Evolutionary conservation across 2,329 filamentous ascomycete species (phyloP).

Genomic region (Trichoderma lentiforme): DNA sequence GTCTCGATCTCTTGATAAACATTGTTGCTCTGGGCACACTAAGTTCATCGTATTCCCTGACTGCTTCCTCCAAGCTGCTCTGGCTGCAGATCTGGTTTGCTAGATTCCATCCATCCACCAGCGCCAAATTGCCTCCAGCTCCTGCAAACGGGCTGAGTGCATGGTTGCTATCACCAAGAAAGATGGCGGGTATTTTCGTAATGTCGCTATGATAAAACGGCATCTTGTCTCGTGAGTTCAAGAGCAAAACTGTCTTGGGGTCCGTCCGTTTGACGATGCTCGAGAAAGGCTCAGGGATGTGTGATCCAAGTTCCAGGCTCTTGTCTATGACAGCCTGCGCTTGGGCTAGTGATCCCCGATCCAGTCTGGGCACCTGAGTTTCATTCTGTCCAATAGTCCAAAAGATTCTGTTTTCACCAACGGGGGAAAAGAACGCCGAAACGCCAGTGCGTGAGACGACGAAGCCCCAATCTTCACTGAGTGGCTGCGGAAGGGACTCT

Average conservation of each 20-base stretch:
- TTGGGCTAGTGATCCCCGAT: neutral
- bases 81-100: conserved; percentile 37
- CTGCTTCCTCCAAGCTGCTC: conserved; percentile 26
- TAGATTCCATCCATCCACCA: conserved; percentile 48
- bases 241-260: conserved; percentile 32
- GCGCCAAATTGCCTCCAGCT: conserved; percentile 46
- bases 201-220: conserved; percentile 40
- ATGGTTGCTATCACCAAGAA: conserved; percentile 50
- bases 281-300: conserved; percentile 39
- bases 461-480: conserved; percentile 40
- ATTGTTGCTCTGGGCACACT: conserved; percentile 32
- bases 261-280: conserved; percentile 39
- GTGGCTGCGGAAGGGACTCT: conserved; percentile 30
- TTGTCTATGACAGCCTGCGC: neutral
- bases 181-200: conserved; percentile 34
- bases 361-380: neutral
- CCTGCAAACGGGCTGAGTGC: conserved; percentile 49
- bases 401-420: conserved; percentile 38
- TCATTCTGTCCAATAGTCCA: conserved; percentile 41
- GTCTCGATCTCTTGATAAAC: conserved; percentile 24
- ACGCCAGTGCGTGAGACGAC: conserved; percentile 38
- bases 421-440: conserved; percentile 43
- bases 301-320: conserved; percentile 28
- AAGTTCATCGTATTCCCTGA: conserved; percentile 32
- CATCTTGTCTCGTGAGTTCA: conserved; percentile 39